Base-by-base conservation (phyloP, 139 green algal genomes). In the Auxenochlorella pyrenoidosa region DNA sequence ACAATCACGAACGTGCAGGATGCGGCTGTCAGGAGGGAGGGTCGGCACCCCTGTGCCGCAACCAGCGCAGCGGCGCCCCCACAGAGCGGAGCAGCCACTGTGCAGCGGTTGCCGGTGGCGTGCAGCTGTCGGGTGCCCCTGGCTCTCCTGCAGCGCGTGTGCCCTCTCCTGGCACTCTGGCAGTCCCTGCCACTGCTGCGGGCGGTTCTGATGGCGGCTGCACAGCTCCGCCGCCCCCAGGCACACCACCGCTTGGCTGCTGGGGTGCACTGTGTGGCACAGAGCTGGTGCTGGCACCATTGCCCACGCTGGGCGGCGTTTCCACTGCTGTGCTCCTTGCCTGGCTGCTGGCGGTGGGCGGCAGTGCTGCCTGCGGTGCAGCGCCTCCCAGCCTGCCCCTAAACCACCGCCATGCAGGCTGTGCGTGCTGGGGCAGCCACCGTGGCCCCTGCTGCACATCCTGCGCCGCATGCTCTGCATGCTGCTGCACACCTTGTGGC, bases 31-130 rank as follows among this genome's bases (percentile, higher is more conserved):
- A 63, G 16, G 54, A 63, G 54, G 54, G 54, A 63, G 54, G 54
- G 54, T 13, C 54, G 16, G 54, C 54, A 63, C 22, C 54, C 54
- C 54, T 63, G 10, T 38, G 70, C 40, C 60, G 43, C 82, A 86
- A 22, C 82, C 82, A 79, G 13, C 68, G 82, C 68, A 86, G 43
- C 32, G 82, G 66, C 66, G 66, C 13, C 2, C 82, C 82, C 10
- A 47, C 32, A 3, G 82, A 51, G 54, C 71, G 82, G 44, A 86
- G 68, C 68, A 79, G 34, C 44, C 44, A 36, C 12, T 79, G 68
- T 34, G 82, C 68, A 30, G 82, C 36, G 5, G 32, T 87, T n/a
- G 28, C 68, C 47, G n/a, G 82, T 0, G 51, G 66, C 13, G n/a
- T n/a, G 77, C 19, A 3, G 51, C 21, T n/a, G 36, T n/a, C n/a